phyloP scores from a whole-genome alignment of 2,329 filamentous ascomycete species.

The Aspergillus sergii region DNA sequence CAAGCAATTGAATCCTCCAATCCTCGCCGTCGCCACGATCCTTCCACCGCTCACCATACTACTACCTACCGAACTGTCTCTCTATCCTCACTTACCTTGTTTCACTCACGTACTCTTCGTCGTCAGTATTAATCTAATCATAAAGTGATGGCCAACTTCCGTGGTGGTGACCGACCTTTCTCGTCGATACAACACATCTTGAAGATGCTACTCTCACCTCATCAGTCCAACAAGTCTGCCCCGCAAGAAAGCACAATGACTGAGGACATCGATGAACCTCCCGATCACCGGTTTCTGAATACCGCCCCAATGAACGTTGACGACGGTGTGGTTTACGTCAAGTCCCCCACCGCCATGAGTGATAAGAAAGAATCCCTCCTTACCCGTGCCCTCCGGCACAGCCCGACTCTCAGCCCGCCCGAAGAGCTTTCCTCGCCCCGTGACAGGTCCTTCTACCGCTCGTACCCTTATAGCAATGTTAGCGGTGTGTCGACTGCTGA shows the following conservation, averaged over 20 bases:
- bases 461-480: slow-evolving; percentile 67
- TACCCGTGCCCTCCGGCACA: slow-evolving; percentile 77
- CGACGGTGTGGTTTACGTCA: slow-evolving; percentile 46
- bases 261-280: slow-evolving; percentile 85
- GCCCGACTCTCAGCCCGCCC: slow-evolving; percentile 55
- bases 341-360: slow-evolving; percentile 50
- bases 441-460: slow-evolving; percentile 62
- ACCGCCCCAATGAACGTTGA: slow-evolving; percentile 33
- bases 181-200: slow-evolving; percentile 44
- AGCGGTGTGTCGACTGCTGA: slow-evolving; percentile 85
- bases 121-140: slow-evolving; percentile 8
- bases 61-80: slow-evolving; percentile 16
- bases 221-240: slow-evolving; percentile 38
- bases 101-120: slow-evolving; percentile 13
- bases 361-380: slow-evolving; percentile 77
- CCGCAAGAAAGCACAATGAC: slow-evolving; percentile 64
- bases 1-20: slow-evolving; percentile 13
- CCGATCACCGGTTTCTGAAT: slow-evolving; percentile 57
- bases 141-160: slow-evolving; percentile 36
- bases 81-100: slow-evolving; percentile 11
- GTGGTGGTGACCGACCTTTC: slow-evolving; percentile 35
- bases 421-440: slow-evolving; percentile 34
- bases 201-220: slow-evolving; percentile 49
- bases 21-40: slow-evolving; percentile 9
- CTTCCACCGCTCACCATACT: slow-evolving; percentile 8